phyloP scores from a whole-genome alignment of 2,329 filamentous ascomycete genomes.

The Botryotinia convoluta region DNA sequence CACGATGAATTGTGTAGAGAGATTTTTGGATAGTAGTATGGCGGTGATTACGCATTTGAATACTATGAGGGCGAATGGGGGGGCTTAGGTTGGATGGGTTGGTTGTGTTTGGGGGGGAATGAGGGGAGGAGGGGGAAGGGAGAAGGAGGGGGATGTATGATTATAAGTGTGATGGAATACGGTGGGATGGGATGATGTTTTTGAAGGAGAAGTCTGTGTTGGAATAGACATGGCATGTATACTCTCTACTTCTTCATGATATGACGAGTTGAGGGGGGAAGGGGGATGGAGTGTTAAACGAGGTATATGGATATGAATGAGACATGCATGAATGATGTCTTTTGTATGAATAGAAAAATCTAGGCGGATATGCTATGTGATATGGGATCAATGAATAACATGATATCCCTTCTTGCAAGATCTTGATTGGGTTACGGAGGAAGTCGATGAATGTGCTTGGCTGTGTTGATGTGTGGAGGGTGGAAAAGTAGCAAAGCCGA shows the following conservation, averaged over 20 bases:
- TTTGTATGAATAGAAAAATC: not conserved
- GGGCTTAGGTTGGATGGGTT: not conserved
- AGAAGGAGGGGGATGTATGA: not conserved
- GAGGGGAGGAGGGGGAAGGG: slow-evolving; percentile 6
- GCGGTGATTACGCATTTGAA: slow-evolving; percentile 84
- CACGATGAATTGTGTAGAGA: slow-evolving; percentile 87
- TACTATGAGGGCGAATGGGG: slow-evolving; percentile 46
- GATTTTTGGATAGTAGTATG: slow-evolving; percentile 86
- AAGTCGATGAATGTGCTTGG: not conserved
- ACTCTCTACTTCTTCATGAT: not conserved
- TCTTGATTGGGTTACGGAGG: not conserved
- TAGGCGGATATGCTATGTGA: too few species aligned
- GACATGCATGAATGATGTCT: not conserved
- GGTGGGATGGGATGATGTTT: not conserved
- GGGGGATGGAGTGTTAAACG: not conserved
- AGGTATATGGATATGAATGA: not conserved
- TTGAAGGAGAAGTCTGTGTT: not conserved
- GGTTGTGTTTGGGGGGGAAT: not conserved
- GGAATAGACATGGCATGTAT: not conserved
- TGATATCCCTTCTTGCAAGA: not conserved
- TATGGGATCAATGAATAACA: not conserved
- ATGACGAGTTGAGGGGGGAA: not conserved
- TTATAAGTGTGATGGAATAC: too few species aligned
- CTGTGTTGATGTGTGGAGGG: not conserved
- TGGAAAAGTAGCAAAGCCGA: not conserved